Percentiles rank a stretch among this genome's conserved stretches.
Evolutionary conservation across 202 grass and related monocot genomes (phyloP).

Genomic region (Eragrostis tef): DNA sequence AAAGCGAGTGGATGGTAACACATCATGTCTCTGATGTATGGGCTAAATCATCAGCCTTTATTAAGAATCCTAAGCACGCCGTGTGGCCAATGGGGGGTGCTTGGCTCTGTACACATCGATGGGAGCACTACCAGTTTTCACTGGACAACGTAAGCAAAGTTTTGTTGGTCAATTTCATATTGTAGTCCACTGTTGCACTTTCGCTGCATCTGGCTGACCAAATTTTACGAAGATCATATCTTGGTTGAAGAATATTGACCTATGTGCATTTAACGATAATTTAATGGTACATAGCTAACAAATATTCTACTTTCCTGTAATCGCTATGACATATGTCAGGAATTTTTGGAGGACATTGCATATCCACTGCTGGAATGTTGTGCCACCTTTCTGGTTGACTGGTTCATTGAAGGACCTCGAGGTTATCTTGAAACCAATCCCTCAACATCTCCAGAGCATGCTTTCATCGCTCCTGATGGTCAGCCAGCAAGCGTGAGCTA

Average conservation of each 20-base stretch:
- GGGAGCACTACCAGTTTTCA: conserved; percentile 67
- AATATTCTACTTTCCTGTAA: conserved; percentile 1
- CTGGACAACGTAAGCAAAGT: conserved; percentile 58
- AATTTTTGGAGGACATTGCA: conserved; percentile 63
- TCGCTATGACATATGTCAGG: conserved; percentile 27
- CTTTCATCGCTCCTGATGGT: conserved; percentile 62
- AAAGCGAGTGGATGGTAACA: conserved; percentile 59
- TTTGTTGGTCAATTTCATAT: too few relatives aligned
- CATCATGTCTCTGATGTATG: conserved; percentile 74
- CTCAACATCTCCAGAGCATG: conserved; percentile 75
- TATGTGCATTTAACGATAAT: too few relatives aligned
- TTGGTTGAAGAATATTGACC: not conserved
- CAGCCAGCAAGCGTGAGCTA: conserved; percentile 60
- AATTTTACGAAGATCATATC: not conserved
- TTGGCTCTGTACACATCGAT: conserved; percentile 71
- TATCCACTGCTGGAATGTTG: conserved; percentile 65
- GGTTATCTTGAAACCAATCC: conserved; percentile 65
- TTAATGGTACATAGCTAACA: not conserved
- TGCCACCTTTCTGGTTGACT: conserved; percentile 63
- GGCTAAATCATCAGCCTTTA: conserved; percentile 62
- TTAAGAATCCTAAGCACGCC: conserved; percentile 56
- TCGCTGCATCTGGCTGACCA: not conserved
- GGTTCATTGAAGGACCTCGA: conserved; percentile 60
- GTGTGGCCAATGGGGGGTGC: conserved; percentile 80
- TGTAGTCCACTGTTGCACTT: too few relatives aligned